Evolutionary conservation across 805 yeast genomes (phyloP).

Genomic region (Grigorovia transvaalensis): DNA sequence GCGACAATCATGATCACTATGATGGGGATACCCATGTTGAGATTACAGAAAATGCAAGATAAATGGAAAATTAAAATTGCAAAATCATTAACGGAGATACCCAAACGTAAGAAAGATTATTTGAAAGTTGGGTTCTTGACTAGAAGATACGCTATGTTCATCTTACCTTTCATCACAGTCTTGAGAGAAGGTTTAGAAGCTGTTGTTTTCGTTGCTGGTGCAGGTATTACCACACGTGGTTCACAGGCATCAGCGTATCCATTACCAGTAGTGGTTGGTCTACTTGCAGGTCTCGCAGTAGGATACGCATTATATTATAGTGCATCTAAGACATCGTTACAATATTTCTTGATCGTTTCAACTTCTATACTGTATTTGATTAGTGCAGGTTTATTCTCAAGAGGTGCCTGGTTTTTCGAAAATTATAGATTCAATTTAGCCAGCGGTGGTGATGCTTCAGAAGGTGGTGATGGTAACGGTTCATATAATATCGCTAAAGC

Average conservation of each 20-base stretch:
- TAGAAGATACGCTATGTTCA: conserved; percentile 76
- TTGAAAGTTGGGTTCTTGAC: conserved; percentile 45
- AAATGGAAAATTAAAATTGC: conserved; percentile 97
- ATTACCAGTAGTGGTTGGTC: conserved; percentile 81
- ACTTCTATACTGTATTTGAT: conserved; percentile 84
- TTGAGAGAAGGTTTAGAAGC: conserved; percentile 97
- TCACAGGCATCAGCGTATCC: conserved; percentile 72
- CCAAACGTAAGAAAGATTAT: conserved; percentile 39
- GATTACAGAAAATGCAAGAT: conserved; percentile 91
- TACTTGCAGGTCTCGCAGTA: conserved; percentile 62
- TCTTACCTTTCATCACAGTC: conserved; percentile 82
- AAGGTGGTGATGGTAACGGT: conserved; percentile 89
- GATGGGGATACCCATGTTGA: conserved; percentile 95
- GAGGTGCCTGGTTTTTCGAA: conserved; percentile 89
- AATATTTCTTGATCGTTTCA: conserved; percentile 74
- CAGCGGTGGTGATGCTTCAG: conserved; percentile 94
- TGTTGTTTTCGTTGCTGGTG: conserved; percentile 93
- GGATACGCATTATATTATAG: conserved; percentile 71
- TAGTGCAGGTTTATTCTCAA: conserved; percentile 85
- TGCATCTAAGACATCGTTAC: conserved; percentile 76
- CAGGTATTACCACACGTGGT: conserved; percentile 53
- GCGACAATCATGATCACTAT: conserved; percentile 81
- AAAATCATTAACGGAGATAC: conserved; percentile 57
- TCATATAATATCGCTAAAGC: conserved; percentile 69
- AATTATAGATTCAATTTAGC: conserved; percentile 47